Evolutionary conservation across 352 stramenopile species (phyloP).

Genomic region (Globisporangium rhizosaccharum): DNA sequence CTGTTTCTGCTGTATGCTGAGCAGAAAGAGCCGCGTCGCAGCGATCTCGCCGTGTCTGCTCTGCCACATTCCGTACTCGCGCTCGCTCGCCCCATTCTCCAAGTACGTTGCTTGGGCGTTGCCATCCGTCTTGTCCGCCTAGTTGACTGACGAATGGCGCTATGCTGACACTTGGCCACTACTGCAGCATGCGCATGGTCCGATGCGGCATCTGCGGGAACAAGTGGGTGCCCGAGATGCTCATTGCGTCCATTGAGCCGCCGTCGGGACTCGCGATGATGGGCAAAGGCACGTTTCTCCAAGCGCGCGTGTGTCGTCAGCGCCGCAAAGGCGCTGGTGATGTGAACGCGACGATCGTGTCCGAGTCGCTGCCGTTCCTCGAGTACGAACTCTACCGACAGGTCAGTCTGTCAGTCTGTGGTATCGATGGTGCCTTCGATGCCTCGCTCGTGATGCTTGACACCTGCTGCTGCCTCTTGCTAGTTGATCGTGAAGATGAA

Average conservation of each 20-base stretch:
- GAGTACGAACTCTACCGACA: constrained; percentile 98
- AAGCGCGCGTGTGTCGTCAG: constrained; percentile 93
- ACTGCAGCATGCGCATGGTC: constrained; percentile 92
- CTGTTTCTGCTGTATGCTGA: not conserved
- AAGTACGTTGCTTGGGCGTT: constrained; percentile 50
- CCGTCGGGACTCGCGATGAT: constrained; percentile 80
- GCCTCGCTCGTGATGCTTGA: too few species aligned
- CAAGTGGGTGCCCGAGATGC: constrained; percentile 97
- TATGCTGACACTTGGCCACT: constrained; percentile 1
- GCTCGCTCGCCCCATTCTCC: constrained; percentile 93
- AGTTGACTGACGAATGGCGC: not conserved
- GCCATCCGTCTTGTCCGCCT: not conserved
- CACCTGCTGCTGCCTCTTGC: too few species aligned
- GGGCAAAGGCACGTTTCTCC: constrained; percentile 92
- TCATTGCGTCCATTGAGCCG: constrained; percentile 88
- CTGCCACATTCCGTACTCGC: constrained; percentile 96
- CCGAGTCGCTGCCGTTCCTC: constrained; percentile 95
- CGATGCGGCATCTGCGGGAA: constrained; percentile 95
- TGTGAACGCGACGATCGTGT: constrained; percentile 94
- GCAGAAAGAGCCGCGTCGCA: constrained; percentile 38
- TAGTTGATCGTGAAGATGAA: constrained; percentile 87
- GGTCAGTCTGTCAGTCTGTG: constrained; percentile 30
- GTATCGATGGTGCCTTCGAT: not conserved
- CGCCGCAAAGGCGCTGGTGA: constrained; percentile 90
- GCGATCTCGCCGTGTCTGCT: constrained; percentile 86